These are phyloP conservation scores for Kluyveromyces wickerhamii DNA, from an alignment of 805 yeast genomes.

Conservation along the genomic window DNA sequence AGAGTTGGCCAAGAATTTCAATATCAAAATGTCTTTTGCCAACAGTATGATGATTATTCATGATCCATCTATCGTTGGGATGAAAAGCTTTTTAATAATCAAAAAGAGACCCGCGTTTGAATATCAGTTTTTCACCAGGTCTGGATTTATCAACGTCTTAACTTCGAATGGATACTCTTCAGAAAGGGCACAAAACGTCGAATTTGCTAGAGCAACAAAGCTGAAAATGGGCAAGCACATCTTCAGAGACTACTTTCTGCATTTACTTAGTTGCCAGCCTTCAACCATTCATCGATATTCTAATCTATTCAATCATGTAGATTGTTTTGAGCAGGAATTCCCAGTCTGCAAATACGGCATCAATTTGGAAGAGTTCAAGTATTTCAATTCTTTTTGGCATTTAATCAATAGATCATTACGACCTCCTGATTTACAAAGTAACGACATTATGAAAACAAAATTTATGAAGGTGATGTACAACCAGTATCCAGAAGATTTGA, in stretches of 20 bases:
- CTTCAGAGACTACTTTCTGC: neutral
- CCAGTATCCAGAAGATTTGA: slow-evolving; percentile 2
- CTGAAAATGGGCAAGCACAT: neutral
- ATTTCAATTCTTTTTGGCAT: neutral
- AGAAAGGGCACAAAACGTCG: neutral
- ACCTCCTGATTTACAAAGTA: too few relatives aligned
- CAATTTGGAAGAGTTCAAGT: slow-evolving; percentile 1
- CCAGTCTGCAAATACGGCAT: slow-evolving; percentile 1
- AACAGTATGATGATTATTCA: neutral
- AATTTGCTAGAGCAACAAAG: neutral
- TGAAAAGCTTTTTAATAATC: too few relatives aligned
- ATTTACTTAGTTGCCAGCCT: neutral
- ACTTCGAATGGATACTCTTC: too few relatives aligned
- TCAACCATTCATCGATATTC: too few relatives aligned
- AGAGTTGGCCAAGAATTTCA: slow-evolving; percentile 8
- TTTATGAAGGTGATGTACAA: neutral
- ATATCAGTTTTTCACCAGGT: slow-evolving; percentile 1
- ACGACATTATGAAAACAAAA: neutral
- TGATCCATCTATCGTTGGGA: too few relatives aligned
- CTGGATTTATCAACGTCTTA: neutral
- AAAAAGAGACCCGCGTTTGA: too few relatives aligned
- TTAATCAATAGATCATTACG: neutral
- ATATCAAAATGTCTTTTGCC: neutral
- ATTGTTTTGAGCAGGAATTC: neutral
- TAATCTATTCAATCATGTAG: too few relatives aligned